Conservation (phyloP, 2,329 filamentous ascomycete species). For the Botrytis tulipae region DNA sequence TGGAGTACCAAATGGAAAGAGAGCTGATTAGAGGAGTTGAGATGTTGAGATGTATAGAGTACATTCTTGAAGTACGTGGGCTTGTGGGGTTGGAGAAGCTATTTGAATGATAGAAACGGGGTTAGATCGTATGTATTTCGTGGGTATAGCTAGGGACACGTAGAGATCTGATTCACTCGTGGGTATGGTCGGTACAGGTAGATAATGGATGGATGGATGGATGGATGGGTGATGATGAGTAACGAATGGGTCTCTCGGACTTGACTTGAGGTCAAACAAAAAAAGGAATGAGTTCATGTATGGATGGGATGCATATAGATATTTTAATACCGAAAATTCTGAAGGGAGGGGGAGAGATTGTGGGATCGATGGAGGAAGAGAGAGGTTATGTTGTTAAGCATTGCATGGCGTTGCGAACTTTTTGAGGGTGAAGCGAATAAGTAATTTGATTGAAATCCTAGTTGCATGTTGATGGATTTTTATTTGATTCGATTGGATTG, state of each 20-base stretch:
- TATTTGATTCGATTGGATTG: neutral
- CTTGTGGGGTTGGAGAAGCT: neutral
- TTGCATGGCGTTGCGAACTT: neutral
- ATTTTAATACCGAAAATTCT: neutral
- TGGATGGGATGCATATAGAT: neutral
- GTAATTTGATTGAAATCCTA: neutral
- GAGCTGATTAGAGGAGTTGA: constrained; percentile 29
- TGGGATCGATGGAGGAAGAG: neutral
- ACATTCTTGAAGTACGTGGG: neutral
- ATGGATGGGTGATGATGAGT: neutral
- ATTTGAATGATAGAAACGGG: neutral
- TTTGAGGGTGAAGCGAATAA: neutral
- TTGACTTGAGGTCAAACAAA: neutral
- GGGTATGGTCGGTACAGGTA: neutral
- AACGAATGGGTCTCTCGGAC: neutral
- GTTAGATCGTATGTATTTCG: neutral
- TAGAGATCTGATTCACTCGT: neutral
- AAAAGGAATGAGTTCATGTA: neutral
- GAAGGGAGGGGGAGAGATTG: neutral
- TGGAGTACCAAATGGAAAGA: constrained; percentile 31
- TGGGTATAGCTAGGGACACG: neutral
- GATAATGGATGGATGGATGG: neutral
- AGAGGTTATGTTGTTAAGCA: neutral
- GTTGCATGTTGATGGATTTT: neutral
- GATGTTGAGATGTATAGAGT: neutral